phyloP scores from a whole-genome alignment of 345 rosid species.

The Geranium brycei region DNA sequence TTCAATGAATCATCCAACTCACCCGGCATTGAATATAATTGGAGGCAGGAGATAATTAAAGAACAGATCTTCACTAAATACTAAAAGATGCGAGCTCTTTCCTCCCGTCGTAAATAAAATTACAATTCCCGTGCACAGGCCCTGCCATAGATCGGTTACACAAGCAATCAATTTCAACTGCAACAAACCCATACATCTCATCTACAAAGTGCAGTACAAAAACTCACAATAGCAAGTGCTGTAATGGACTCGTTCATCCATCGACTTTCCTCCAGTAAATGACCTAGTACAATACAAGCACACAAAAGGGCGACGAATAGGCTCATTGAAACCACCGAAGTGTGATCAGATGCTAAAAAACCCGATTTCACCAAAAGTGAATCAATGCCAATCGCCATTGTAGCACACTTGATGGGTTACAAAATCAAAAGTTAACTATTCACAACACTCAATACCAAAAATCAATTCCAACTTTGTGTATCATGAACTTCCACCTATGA shows the following conservation, averaged over 20 bases:
- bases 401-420: background rate
- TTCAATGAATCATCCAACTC: slow-evolving; percentile 11
- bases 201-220: background rate
- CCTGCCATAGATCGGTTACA: slow-evolving; percentile 24
- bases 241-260: slow-evolving; percentile 98
- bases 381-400: slow-evolving; percentile 29
- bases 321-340: slow-evolving; percentile 77
- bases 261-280: slow-evolving; percentile 58
- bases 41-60: slow-evolving; percentile 98
- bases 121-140: slow-evolving; percentile 71
- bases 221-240: slow-evolving; percentile 70
- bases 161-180: background rate
- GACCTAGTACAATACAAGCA: slow-evolving; percentile 75
- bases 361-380: slow-evolving; percentile 22
- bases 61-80: slow-evolving; percentile 93
- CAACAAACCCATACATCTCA: background rate
- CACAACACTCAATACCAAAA: no score
- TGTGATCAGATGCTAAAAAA: slow-evolving; percentile 44
- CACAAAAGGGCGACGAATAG: slow-evolving; percentile 80
- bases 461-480: background rate
- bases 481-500: no score
- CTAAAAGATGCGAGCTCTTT: slow-evolving; percentile 66
- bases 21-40: slow-evolving; percentile 96
- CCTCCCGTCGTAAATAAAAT: slow-evolving; percentile 72
- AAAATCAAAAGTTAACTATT: background rate